Percentiles rank a stretch among this genome's conserved stretches.
phyloP scores from a whole-genome alignment of 2,329 filamentous ascomycete species.

The Cladosporium velox region DNA sequence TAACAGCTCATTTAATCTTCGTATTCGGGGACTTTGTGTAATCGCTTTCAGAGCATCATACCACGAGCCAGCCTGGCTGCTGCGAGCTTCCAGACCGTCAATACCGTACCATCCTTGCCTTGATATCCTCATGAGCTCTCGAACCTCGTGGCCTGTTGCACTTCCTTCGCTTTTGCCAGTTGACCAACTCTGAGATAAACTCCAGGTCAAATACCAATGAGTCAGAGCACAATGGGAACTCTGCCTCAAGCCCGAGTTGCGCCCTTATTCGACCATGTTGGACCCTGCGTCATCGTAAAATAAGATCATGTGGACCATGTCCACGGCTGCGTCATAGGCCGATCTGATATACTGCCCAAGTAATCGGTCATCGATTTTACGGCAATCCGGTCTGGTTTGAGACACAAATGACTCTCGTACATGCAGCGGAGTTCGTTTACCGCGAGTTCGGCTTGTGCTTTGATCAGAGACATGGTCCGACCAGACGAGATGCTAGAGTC shows the following conservation, averaged over 20 bases:
- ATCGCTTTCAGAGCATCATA: no score
- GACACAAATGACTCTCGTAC: not conserved
- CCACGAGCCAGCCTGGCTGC: no score
- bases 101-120: not conserved
- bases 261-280: not conserved
- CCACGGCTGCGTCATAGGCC: not conserved
- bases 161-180: not conserved
- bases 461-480: not conserved
- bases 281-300: not conserved
- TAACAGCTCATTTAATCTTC: no score
- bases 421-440: not conserved
- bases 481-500: not conserved
- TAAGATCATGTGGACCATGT: not conserved
- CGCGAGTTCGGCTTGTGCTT: not conserved
- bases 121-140: not conserved
- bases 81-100: not conserved
- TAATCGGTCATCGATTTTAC: not conserved
- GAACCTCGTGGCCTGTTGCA: not conserved
- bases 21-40: no score
- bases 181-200: not conserved
- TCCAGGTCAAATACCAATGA: not conserved
- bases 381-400: not conserved
- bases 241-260: not conserved
- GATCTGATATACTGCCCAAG: not conserved
- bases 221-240: not conserved